phyloP scores from a whole-genome alignment of 2,329 filamentous ascomycete genomes.

The Plenodomus lindquistii region DNA sequence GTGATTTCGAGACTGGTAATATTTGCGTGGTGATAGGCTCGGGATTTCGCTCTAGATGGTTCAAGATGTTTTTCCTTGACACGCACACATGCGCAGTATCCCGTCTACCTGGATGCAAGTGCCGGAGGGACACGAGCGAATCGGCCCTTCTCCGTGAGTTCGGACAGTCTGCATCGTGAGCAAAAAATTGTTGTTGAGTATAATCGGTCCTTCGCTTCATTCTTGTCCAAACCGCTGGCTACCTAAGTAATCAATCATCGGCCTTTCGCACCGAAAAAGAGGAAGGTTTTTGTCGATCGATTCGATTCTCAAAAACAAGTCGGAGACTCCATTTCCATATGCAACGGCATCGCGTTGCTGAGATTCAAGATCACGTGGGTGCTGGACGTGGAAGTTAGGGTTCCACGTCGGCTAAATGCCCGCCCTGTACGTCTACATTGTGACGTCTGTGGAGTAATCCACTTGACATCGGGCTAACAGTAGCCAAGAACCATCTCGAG shows the following conservation, averaged over 20 bases:
- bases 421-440: background rate
- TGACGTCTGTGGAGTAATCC: background rate
- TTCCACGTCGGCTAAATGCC: background rate
- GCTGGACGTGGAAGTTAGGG: background rate
- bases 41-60: too few species aligned
- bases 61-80: too few species aligned
- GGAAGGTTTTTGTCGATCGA: too few species aligned
- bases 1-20: too few species aligned
- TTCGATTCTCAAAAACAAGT: background rate
- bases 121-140: background rate
- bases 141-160: background rate
- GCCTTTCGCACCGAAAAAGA: too few species aligned
- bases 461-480: background rate
- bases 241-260: background rate
- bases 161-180: background rate
- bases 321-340: too few species aligned
- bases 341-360: too few species aligned
- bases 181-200: background rate
- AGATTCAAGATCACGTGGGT: too few species aligned
- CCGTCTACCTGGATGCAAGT: too few species aligned
- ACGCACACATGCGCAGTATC: too few species aligned
- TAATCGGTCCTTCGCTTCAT: background rate
- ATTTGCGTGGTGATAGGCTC: too few species aligned
- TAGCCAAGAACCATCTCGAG: background rate
- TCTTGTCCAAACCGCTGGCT: background rate